Evolutionary conservation across 1,139 yeast species (phyloP).

Genomic region (Dujonia santamariae): DNA sequence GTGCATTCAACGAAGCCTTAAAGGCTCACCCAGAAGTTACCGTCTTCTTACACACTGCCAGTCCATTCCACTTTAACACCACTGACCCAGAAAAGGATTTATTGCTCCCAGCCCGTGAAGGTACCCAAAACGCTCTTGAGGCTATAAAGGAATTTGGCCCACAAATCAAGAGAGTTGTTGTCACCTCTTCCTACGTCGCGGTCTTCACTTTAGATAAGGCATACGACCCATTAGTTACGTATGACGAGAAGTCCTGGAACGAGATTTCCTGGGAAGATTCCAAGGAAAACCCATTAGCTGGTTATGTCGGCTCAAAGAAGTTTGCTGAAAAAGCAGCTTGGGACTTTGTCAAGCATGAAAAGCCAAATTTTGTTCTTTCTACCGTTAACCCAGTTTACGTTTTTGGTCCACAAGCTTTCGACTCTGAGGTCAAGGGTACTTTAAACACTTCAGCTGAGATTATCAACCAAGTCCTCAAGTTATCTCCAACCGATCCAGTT

Average conservation of each 20-base stretch:
- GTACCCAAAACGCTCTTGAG: conserved; percentile 22
- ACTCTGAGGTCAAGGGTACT: conserved; percentile 21
- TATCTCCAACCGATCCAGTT: conserved; percentile 13
- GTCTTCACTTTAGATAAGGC: conserved; percentile 10
- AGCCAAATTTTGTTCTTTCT: conserved; percentile 34
- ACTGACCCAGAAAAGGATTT: conserved; percentile 18
- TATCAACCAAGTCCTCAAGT: conserved; percentile 18
- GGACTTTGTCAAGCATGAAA: conserved; percentile 38
- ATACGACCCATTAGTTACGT: conserved; percentile 13
- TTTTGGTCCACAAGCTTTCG: conserved; percentile 26
- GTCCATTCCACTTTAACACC: conserved; percentile 17
- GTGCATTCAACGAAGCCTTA: conserved; percentile 19
- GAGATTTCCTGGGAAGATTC: conserved; percentile 31
- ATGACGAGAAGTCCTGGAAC: conserved; percentile 38
- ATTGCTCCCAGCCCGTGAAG: conserved; percentile 23
- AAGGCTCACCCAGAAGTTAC: conserved; percentile 16
- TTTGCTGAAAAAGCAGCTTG: conserved; percentile 48
- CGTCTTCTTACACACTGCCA: conserved; percentile 18
- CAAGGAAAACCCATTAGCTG: conserved; percentile 22
- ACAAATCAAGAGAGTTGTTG: conserved; percentile 25
- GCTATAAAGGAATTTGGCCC: conserved; percentile 23
- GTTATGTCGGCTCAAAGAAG: conserved; percentile 50
- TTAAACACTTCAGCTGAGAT: conserved; percentile 43
- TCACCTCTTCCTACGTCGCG: conserved; percentile 32
- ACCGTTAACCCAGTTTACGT: conserved; percentile 30